Percentiles rank a stretch among this genome's conserved stretches.
These are phyloP conservation scores for Gossypium schwendimanii DNA, from an alignment of 441 rosid species.

Conservation along the genomic window DNA sequence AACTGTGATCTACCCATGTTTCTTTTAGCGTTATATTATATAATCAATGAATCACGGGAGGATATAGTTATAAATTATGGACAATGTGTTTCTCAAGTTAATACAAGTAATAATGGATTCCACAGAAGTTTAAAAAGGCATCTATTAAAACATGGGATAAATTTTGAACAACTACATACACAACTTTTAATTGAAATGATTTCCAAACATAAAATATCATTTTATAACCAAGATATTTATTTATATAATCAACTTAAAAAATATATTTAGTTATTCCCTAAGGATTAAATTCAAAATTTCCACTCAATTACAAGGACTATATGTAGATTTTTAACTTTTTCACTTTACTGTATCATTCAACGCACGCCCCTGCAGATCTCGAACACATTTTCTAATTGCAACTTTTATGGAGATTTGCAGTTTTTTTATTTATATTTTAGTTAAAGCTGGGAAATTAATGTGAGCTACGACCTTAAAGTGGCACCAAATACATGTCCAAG, in stretches of 20 bases:
- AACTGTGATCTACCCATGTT: no score
- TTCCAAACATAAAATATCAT: no score
- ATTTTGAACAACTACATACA: no score
- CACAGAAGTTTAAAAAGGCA: not conserved
- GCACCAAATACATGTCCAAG: not conserved
- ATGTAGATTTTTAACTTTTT: not conserved
- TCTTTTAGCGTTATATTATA: no score
- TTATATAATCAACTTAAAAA: no score
- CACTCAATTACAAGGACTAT: not conserved
- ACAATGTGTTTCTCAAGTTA: not conserved
- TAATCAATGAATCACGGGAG: no score
- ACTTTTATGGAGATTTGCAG: not conserved
- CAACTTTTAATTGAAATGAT: no score
- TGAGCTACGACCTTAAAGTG: not conserved
- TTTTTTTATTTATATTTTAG: not conserved
- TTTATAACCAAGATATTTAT: no score
- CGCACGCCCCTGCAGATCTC: not conserved
- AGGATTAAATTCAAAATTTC: not conserved
- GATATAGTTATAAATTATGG: no score
- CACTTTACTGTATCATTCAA: not conserved
- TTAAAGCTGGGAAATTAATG: not conserved
- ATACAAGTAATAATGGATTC: not conserved
- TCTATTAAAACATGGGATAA: no score
- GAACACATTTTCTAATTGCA: not conserved
- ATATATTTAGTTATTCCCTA: no score